Base-by-base conservation (phyloP, 495 filamentous ascomycete genomes). In the Astrocystis sublimbata region DNA sequence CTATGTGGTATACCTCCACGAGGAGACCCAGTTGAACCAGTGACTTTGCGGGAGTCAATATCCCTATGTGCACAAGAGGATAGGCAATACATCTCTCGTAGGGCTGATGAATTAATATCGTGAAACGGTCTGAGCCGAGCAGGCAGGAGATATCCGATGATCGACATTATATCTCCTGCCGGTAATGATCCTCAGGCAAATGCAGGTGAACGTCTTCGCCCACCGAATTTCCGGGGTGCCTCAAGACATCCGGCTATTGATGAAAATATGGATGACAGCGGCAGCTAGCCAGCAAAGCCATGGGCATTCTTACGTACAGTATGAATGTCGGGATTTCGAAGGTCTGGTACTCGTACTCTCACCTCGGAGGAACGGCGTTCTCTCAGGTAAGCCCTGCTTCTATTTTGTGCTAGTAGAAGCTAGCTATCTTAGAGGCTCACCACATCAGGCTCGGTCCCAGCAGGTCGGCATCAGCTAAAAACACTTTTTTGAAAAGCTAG, bases 11-110 rank as follows among this genome's bases (percentile, higher is more conserved):
- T 13, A 24, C n/a, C n/a, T n/a, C n/a, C n/a, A n/a, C n/a, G n/a
- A n/a, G n/a, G n/a, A n/a, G n/a, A n/a, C n/a, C n/a, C n/a, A n/a
- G n/a, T n/a, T n/a, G n/a, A n/a, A n/a, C n/a, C n/a, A n/a, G n/a
- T n/a, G n/a, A n/a, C n/a, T n/a, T n/a, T n/a, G n/a, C n/a, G n/a
- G n/a, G n/a, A n/a, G n/a, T n/a, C n/a, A n/a, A n/a, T n/a, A n/a
- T n/a, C n/a, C n/a, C n/a, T n/a, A n/a, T n/a, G n/a, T n/a, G n/a
- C n/a, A 52, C 19, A 52, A 36, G 13, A 52, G 17, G 49, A n/a
- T n/a, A 54, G 51, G 31, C 51, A 40, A 28, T 31, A 28, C 51
- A 54, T 40, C 36, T 28, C 51, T 35, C 36, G n/a, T 40, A 54
- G 36, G 31, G 51, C 46, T 49, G 46, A 49, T 7, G 43, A 38